These are phyloP conservation scores for Cercophora scortea DNA, from an alignment of 495 filamentous ascomycete species.

Conservation along the genomic window DNA sequence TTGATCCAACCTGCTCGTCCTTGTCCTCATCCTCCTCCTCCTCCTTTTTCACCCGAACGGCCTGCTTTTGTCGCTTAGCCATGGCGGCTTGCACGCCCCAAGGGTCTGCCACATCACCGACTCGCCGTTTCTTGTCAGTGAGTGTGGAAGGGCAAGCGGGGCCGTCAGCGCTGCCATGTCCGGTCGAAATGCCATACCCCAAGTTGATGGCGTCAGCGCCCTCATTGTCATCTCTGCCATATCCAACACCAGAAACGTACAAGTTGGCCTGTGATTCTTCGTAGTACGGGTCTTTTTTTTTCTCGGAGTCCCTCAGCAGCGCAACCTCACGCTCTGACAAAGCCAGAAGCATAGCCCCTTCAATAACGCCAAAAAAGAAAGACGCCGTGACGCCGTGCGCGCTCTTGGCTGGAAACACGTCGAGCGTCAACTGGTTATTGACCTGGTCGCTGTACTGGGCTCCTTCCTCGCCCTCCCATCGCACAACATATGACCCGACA, in stretches of 20 bases:
- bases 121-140: constrained; percentile 1
- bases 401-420: constrained; percentile 6
- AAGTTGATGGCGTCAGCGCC: no score
- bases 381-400: constrained; percentile 8
- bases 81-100: constrained; percentile 4
- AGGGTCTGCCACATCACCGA: background rate
- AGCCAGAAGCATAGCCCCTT: constrained; percentile 10
- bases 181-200: no score
- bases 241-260: background rate
- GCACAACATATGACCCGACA: background rate
- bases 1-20: background rate
- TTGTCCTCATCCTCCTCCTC: background rate
- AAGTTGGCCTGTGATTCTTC: background rate
- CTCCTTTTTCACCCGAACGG: background rate
- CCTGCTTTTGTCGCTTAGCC: constrained; percentile 4
- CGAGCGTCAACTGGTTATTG: constrained; percentile 1
- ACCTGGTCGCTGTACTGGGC: background rate
- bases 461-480: background rate
- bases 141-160: background rate
- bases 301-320: constrained; percentile 7
- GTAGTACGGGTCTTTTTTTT: background rate
- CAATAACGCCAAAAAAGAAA: constrained; percentile 5
- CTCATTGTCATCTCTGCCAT: no score
- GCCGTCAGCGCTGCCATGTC: background rate
- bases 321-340: constrained; percentile 2